These are phyloP conservation scores for Chrysoporthe austroafricana DNA, from an alignment of 2,329 filamentous ascomycete species.

Conservation along the genomic window DNA sequence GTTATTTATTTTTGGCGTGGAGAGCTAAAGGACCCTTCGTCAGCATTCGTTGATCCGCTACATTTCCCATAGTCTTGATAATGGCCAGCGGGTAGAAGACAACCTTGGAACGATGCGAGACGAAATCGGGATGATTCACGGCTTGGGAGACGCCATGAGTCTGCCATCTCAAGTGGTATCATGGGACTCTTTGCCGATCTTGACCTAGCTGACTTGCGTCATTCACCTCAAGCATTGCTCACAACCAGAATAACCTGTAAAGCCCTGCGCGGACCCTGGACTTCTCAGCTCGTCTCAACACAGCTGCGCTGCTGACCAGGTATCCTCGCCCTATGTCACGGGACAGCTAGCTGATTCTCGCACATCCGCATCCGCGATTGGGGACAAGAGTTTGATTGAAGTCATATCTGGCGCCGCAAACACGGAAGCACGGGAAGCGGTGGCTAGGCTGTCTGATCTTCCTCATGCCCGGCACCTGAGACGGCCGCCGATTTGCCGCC, in stretches of 20 bases:
- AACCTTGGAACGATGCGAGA: not conserved
- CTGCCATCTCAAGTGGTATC: not conserved
- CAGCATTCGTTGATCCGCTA: not conserved
- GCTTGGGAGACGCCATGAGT: not conserved
- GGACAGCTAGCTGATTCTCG: too few relatives aligned
- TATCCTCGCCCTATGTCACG: not conserved
- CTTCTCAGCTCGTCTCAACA: not conserved
- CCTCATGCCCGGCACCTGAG: slow-evolving; percentile 14
- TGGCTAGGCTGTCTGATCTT: slow-evolving; percentile 25
- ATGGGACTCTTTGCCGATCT: not conserved
- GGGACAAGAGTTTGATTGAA: not conserved
- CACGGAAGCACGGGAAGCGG: slow-evolving; percentile 23
- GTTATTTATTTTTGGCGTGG: not conserved
- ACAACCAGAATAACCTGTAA: not conserved
- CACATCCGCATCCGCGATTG: not conserved
- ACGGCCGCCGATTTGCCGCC: not conserved
- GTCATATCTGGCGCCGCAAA: slow-evolving; percentile 11
- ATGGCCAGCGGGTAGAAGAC: not conserved
- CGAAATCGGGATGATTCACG: slow-evolving; percentile 11
- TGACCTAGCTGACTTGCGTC: not conserved
- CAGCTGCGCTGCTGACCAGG: not conserved
- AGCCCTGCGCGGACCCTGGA: not conserved
- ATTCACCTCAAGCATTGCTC: not conserved
- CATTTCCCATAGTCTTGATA: not conserved
- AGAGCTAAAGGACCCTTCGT: not conserved